Percentiles rank a stretch among this genome's conserved stretches.
phyloP scores from a whole-genome alignment of 345 rosid genomes.

The Sisymbrium irio region DNA sequence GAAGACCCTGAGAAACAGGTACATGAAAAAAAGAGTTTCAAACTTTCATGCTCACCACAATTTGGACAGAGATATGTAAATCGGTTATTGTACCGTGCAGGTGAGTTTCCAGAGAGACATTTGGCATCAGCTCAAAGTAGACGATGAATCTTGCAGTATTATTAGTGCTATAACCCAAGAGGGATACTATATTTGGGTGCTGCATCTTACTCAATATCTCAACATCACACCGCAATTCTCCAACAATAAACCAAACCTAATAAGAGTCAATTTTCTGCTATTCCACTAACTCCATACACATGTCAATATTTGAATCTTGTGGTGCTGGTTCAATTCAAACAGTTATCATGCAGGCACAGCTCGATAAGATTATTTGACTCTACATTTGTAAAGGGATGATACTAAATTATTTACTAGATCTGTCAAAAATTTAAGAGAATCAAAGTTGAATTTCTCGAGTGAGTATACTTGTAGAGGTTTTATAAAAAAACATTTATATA shows the following conservation, averaged over 20 bases:
- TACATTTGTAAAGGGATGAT: background rate
- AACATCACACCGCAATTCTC: slow-evolving; percentile 76
- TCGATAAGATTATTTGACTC: background rate
- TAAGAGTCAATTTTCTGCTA: background rate
- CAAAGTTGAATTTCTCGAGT: background rate
- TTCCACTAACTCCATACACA: background rate
- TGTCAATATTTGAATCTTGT: background rate
- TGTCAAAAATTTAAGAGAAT: background rate
- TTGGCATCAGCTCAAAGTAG: slow-evolving; percentile 89
- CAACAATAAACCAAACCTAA: background rate
- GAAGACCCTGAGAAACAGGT: slow-evolving; percentile 57
- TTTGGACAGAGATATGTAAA: background rate
- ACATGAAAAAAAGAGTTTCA: too few relatives aligned
- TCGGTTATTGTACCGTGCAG: slow-evolving; percentile 59
- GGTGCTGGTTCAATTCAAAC: background rate
- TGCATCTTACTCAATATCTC: slow-evolving; percentile 66
- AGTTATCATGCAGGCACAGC: background rate
- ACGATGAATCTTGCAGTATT: slow-evolving; percentile 60
- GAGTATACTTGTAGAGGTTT: background rate
- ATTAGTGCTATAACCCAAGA: slow-evolving; percentile 69
- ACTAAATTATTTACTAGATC: background rate
- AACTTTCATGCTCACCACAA: background rate
- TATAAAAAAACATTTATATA: too few relatives aligned
- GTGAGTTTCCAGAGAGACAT: slow-evolving; percentile 84
- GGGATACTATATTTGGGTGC: slow-evolving; percentile 72